These are phyloP conservation scores for Phaeosphaeriaceae sp. DNA, from an alignment of 2,329 filamentous ascomycete genomes.

Conservation along the genomic window DNA sequence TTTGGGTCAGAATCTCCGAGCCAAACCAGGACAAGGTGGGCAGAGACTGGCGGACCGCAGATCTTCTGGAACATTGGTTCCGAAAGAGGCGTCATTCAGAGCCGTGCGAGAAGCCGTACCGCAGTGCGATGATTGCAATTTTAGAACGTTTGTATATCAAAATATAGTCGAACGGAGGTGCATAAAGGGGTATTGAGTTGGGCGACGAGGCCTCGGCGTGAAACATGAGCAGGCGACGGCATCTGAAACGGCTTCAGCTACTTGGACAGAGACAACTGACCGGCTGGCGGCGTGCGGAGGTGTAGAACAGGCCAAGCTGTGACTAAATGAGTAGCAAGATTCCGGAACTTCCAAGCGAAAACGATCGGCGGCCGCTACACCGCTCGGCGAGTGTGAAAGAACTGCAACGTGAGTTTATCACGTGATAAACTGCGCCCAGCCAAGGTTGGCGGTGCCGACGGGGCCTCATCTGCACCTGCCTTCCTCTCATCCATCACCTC, in stretches of 20 bases:
- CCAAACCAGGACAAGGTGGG: constrained; percentile 6
- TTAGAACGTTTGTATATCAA: background rate
- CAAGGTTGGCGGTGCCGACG: constrained; percentile 23
- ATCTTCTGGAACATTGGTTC: constrained; percentile 13
- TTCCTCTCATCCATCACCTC: constrained; percentile 28
- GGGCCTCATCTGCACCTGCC: constrained; percentile 19
- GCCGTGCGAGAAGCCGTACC: background rate
- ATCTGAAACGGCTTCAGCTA: constrained; percentile 24
- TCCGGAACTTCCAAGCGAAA: background rate
- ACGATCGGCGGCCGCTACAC: constrained; percentile 2
- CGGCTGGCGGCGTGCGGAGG: constrained; percentile 1
- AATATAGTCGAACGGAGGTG: constrained; percentile 14
- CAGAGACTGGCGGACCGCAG: constrained; percentile 9
- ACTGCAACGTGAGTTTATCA: constrained; percentile 16
- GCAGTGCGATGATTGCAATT: background rate
- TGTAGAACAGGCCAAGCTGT: background rate
- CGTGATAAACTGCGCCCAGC: constrained; percentile 17
- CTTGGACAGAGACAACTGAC: constrained; percentile 8
- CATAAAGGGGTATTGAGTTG: constrained; percentile 32
- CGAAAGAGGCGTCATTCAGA: background rate
- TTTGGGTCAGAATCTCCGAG: background rate
- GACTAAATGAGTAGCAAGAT: background rate
- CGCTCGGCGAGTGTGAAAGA: constrained; percentile 15
- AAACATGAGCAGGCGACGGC: constrained; percentile 22
- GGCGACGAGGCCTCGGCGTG: constrained; percentile 22